phyloP scores from a whole-genome alignment of 441 rosid genomes.

The Adansonia rubrostipa region DNA sequence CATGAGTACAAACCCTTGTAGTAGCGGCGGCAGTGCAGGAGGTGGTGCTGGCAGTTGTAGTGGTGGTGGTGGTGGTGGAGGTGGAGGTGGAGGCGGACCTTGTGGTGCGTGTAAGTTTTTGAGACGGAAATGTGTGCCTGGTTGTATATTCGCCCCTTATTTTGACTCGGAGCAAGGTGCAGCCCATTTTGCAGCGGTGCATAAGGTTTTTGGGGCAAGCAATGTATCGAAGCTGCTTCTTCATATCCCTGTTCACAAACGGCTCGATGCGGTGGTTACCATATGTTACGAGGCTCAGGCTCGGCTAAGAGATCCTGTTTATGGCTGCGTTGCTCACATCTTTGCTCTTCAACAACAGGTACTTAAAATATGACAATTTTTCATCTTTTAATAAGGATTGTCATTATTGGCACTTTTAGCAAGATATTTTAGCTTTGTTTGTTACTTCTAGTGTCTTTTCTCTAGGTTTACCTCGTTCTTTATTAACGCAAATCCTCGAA shows the following conservation, averaged over 20 bases:
- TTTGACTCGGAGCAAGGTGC: slow-evolving; percentile 96
- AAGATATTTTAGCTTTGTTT: not conserved
- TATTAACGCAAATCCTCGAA: not conserved
- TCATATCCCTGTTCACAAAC: slow-evolving; percentile 40
- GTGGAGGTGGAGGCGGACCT: slow-evolving; percentile 63
- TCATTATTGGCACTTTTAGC: slow-evolving; percentile 3
- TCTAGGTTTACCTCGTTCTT: not conserved
- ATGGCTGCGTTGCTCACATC: slow-evolving; percentile 93
- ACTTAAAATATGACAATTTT: not conserved
- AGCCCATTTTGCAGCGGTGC: slow-evolving; percentile 93
- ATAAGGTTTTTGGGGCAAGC: slow-evolving; percentile 94
- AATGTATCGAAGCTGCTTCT: slow-evolving; percentile 35
- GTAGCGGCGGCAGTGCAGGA: slow-evolving; percentile 45
- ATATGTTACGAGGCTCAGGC: slow-evolving; percentile 94
- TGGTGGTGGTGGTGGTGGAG: slow-evolving; percentile 32
- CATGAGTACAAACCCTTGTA: slow-evolving; percentile 57
- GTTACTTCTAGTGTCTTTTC: slow-evolving; percentile 7
- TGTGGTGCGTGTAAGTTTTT: slow-evolving; percentile 96
- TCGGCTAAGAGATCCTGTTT: slow-evolving; percentile 88
- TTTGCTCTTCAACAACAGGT: slow-evolving; percentile 98
- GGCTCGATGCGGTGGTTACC: slow-evolving; percentile 86
- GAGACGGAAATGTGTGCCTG: slow-evolving; percentile 85
- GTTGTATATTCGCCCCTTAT: slow-evolving; percentile 90
- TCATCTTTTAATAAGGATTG: not conserved
- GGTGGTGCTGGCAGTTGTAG: slow-evolving; percentile 38